Evolutionary conservation across 805 yeast genomes (phyloP).

Genomic region (Candida oleophila): DNA sequence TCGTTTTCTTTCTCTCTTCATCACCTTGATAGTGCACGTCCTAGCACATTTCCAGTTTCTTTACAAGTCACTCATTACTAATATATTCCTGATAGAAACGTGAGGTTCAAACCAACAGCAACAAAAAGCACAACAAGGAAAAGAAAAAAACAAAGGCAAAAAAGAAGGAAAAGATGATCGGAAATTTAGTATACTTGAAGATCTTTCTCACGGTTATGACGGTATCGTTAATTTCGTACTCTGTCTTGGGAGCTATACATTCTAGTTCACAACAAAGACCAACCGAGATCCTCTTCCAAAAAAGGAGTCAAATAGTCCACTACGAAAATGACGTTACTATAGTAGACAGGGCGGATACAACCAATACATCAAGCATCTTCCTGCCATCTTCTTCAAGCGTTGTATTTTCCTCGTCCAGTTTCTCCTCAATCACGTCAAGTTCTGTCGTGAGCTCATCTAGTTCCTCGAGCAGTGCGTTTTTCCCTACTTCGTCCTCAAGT

Average conservation of each 20-base stretch:
- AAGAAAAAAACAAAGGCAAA: too few relatives aligned
- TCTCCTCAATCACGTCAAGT: not conserved
- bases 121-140: too few relatives aligned
- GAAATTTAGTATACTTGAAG: not conserved
- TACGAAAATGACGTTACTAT: not conserved
- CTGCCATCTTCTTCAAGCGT: not conserved
- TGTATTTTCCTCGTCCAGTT: not conserved
- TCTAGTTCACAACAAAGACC: not conserved
- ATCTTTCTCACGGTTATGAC: not conserved
- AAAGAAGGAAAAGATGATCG: not conserved
- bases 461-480: slow-evolving; percentile 1
- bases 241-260: not conserved
- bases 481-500: slow-evolving; percentile 2
- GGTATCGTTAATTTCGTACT: not conserved
- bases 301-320: not conserved
- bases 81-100: not conserved
- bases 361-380: not conserved
- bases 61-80: not conserved
- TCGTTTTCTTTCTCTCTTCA: not conserved
- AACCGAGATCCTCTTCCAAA: not conserved
- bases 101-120: too few relatives aligned
- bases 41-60: not conserved
- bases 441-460: slow-evolving; percentile 1
- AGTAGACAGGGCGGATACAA: not conserved
- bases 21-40: too few relatives aligned